A percentile compares a stretch with the other conserved stretches of the same genome.
These are phyloP conservation scores for Cornus suecica DNA, from an alignment of 148 eudicot genomes.

Conservation along the genomic window DNA sequence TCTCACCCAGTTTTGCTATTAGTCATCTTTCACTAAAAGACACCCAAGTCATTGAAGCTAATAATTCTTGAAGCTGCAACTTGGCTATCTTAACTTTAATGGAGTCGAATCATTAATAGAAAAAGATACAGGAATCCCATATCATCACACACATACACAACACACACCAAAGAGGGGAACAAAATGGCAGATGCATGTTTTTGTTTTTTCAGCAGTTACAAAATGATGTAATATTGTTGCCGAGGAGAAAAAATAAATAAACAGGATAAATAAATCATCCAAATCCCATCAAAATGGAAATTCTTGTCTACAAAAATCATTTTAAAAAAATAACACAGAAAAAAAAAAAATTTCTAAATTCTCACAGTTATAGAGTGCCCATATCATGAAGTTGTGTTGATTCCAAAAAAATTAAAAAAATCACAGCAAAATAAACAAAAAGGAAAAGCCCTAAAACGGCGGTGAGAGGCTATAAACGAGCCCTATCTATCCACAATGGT, in stretches of 20 bases:
- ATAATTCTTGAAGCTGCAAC: neutral
- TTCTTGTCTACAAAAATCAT: neutral
- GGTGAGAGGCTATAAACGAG: too few relatives aligned
- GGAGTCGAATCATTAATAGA: neutral
- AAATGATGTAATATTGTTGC: neutral
- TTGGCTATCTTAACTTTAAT: too few relatives aligned
- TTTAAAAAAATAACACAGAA: neutral
- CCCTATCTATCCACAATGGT: conserved; percentile 1
- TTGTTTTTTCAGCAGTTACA: neutral
- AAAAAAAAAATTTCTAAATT: neutral
- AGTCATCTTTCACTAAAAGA: neutral
- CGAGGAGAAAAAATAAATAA: neutral
- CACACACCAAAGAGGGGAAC: neutral
- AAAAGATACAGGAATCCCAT: too few relatives aligned
- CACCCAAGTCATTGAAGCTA: neutral
- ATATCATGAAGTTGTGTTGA: too few relatives aligned
- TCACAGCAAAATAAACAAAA: too few relatives aligned
- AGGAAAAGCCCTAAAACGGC: too few relatives aligned
- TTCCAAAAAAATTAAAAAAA: too few relatives aligned
- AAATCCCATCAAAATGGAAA: neutral
- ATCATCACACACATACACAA: neutral
- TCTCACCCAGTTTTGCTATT: neutral
- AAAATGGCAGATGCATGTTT: neutral
- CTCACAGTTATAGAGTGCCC: neutral
- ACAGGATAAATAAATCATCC: neutral